Base-by-base conservation (phyloP, 2,329 filamentous ascomycete genomes). In the Amesomyces nigricolor region DNA sequence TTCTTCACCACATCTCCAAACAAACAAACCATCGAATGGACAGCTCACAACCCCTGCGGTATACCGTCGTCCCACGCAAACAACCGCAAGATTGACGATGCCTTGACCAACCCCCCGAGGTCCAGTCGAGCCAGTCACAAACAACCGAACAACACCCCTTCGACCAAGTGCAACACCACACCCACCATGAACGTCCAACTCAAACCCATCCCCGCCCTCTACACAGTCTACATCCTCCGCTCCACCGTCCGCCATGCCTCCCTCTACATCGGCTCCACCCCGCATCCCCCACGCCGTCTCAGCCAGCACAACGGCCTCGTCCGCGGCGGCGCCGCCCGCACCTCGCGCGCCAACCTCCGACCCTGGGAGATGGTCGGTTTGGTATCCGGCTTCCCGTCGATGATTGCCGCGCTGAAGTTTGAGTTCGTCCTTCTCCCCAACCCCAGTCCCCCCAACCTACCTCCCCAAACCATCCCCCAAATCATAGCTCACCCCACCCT, bases 351-450 rank as follows among this genome's bases (percentile, higher is more conserved):
- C 46, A 83, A 72, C 4, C 72, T 91, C 58, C 80, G 89, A 42
- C 94, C 94, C 0, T 97, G 94, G 91, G 88, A 95, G 67, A 95
- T 96, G 87, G 81, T 89, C 2, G 85, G 83, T 40, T 76, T 96
- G 5, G 87, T 97, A 1, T 88, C 88, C 6, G 92, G 92, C 0
- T 99, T 99, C 62, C 90, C 89, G 0, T 92, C 88, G 62, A 86
- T 86, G 65, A 83, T 92, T 37, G 90, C 89, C 0, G 94, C 94
- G 0, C 73, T 99, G 60, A 92, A 97, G 67, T 97, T 99, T 67
- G 92, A 97, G 87, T 94, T 77, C 68, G 83, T n/a, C 16, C 52
- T 19, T 19, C 30, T 26, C 62, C 44, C 30, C 42, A 50, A 17
- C 49, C 38, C 29, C 8, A 9, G 5, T 13, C 14, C 5, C 29